These are phyloP conservation scores for Moringa oleifera DNA, from an alignment of 345 rosid genomes.

Conservation along the genomic window DNA sequence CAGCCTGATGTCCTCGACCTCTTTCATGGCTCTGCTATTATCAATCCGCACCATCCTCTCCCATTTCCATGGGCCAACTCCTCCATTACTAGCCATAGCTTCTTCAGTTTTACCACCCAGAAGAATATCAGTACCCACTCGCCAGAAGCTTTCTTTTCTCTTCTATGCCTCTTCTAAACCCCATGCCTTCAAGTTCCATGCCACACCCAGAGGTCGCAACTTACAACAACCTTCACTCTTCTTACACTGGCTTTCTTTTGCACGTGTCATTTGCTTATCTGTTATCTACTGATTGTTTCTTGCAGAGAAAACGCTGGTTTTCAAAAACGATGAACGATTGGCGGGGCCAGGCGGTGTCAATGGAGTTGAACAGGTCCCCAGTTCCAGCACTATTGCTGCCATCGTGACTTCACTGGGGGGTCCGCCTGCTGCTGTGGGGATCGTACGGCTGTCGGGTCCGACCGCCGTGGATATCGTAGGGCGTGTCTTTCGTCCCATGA, in stretches of 20 bases:
- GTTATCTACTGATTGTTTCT: slow-evolving; percentile 2
- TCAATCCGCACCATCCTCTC: slow-evolving; percentile 29
- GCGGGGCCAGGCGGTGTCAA: slow-evolving; percentile 19
- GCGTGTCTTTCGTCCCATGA: slow-evolving; percentile 51
- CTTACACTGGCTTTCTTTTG: background rate
- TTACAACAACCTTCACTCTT: background rate
- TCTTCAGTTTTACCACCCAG: slow-evolving; percentile 11
- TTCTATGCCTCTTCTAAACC: slow-evolving; percentile 29
- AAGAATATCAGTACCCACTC: slow-evolving; percentile 16
- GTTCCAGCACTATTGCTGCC: slow-evolving; percentile 62
- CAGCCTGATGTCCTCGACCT: background rate
- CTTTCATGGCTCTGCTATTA: slow-evolving; percentile 26
- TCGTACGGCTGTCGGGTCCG: slow-evolving; percentile 68
- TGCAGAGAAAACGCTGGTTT: slow-evolving; percentile 35
- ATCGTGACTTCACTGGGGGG: slow-evolving; percentile 83
- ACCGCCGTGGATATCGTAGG: slow-evolving; percentile 58
- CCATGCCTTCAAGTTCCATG: slow-evolving; percentile 32
- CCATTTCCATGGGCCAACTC: slow-evolving; percentile 24
- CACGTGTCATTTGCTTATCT: background rate
- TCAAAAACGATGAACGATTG: slow-evolving; percentile 56
- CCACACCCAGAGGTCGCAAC: slow-evolving; percentile 35
- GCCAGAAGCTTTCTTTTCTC: slow-evolving; percentile 22
- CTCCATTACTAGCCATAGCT: slow-evolving; percentile 3
- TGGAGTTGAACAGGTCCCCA: slow-evolving; percentile 20
- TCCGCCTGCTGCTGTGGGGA: slow-evolving; percentile 79